A percentile compares a stretch with the other conserved stretches of the same genome.
These are phyloP conservation scores for Rosa lucieae DNA, from an alignment of 306 rosid genomes.

Conservation along the genomic window DNA sequence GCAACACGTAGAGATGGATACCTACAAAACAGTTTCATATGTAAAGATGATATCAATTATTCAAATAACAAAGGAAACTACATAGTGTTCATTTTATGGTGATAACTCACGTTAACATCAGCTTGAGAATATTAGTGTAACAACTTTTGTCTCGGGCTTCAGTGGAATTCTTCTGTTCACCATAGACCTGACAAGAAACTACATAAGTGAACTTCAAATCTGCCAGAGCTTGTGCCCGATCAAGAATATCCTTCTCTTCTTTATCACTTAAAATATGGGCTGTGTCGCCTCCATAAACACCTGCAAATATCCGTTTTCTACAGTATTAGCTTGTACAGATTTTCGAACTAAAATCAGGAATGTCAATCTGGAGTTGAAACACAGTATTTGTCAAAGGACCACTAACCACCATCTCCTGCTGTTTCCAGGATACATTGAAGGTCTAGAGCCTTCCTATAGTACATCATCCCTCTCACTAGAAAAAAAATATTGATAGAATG, in stretches of 20 bases:
- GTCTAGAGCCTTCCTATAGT: slow-evolving; percentile 66
- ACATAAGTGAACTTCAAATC: slow-evolving; percentile 94
- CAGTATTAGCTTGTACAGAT: slow-evolving; percentile 3
- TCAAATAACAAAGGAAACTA: slow-evolving; percentile 11
- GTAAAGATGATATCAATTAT: slow-evolving; percentile 27
- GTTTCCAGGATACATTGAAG: slow-evolving; percentile 72
- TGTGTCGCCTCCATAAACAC: slow-evolving; percentile 42
- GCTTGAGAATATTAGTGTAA: slow-evolving; percentile 66
- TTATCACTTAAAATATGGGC: slow-evolving; percentile 19
- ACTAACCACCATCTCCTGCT: slow-evolving; percentile 61
- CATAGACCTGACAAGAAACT: slow-evolving; percentile 90
- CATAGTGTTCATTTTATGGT: slow-evolving; percentile 19
- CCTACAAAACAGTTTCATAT: slow-evolving; percentile 43
- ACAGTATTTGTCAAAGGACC: slow-evolving; percentile 18
- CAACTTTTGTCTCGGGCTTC: slow-evolving; percentile 46
- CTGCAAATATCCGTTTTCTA: slow-evolving; percentile 40
- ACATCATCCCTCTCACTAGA: slow-evolving; percentile 99
- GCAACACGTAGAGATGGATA: slow-evolving; percentile 86
- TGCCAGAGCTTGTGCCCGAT: slow-evolving; percentile 72
- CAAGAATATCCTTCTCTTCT: slow-evolving; percentile 28
- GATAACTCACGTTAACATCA: slow-evolving; percentile 77
- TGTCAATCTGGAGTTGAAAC: slow-evolving; percentile 1
- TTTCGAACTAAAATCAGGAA: slow-evolving; percentile 17
- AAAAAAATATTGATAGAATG: slow-evolving; percentile 22
- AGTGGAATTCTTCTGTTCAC: slow-evolving; percentile 71